Evolutionary conservation across 2,329 filamentous ascomycete species (phyloP), one percentile per base, ranked within the genome.

Genomic region (Neonectria neomacrospora): DNA sequence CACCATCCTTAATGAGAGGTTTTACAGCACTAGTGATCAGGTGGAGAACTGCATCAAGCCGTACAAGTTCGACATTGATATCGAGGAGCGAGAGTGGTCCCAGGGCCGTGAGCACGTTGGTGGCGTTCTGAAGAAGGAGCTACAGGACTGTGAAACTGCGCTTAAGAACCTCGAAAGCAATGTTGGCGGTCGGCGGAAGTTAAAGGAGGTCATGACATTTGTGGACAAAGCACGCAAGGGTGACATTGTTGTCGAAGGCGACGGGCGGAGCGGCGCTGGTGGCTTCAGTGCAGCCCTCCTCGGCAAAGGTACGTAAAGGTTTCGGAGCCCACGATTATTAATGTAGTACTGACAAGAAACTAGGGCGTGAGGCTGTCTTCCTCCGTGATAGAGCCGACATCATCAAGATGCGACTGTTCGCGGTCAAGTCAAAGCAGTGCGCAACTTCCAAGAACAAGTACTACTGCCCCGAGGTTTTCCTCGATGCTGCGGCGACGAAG

Each of bases 11-110:
- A 96, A 96, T 68, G 96, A 99, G 73, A 86, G 95, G 14, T 97
- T 97, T 67, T 98, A 97, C 80, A 96, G 95, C 79, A 99, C 96
- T 1, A 96, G 92, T 67, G 96, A 99, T 74, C 96, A 98, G 79
- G 92, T 99, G 1, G 96, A 99, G 78, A 98, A 98, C 76, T 99
- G 95, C 76, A 96, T 99, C 80, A 99, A 99, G 79, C 96, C 96
- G 0, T 99, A 95, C 83, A 99, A 99, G 77, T 98, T 95, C 71
- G 94, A 97, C 66, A 97, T 99, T 62, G 96, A 99, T 72, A 90
- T 99, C 47, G 93, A 97, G 74, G 92, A 94, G 41, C 85, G 89
- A 8, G 96, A 99, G 77, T 99, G 96, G 96, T 78, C 84, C 3
- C 88, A 91, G 64, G 94, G 94, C 0, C 86, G 95, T 54, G 94